Evolutionary conservation across 345 rosid genomes (phyloP).

Genomic region (Rhodomyrtus tomentosa): DNA sequence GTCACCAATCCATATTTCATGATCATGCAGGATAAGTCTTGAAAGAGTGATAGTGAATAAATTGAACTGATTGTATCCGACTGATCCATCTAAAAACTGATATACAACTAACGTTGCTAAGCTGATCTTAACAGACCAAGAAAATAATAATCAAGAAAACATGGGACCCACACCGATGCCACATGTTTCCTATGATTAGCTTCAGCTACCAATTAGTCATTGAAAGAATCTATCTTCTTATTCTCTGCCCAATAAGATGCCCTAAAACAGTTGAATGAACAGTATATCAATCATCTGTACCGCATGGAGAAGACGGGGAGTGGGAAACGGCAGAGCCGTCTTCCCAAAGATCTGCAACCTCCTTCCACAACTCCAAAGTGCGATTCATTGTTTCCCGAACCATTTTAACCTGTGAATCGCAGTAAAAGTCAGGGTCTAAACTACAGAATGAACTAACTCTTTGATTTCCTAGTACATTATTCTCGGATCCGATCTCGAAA

Average conservation of each 20-base stretch:
- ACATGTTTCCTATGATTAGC: background rate
- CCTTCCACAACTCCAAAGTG: slow-evolving; percentile 69
- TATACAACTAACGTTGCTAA: background rate
- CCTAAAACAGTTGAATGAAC: background rate
- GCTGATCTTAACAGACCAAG: background rate
- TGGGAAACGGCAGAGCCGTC: slow-evolving; percentile 27
- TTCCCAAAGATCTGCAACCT: slow-evolving; percentile 31
- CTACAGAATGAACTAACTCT: background rate
- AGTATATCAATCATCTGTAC: slow-evolving; percentile 3
- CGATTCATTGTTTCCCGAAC: slow-evolving; percentile 89
- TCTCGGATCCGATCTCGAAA: background rate
- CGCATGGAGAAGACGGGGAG: slow-evolving; percentile 28
- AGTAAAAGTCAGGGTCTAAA: background rate
- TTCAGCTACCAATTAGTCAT: background rate
- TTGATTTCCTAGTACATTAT: background rate
- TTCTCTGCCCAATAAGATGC: background rate
- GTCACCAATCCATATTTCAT: background rate
- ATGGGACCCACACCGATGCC: background rate
- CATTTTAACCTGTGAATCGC: slow-evolving; percentile 48
- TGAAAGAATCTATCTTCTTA: background rate
- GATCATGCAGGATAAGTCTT: background rate
- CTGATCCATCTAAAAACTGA: background rate
- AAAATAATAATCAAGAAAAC: background rate
- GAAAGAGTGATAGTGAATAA: background rate
- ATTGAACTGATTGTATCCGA: background rate